Conservation (phyloP, 768 basidiomycete genomes). For the Suillus paluster region DNA sequence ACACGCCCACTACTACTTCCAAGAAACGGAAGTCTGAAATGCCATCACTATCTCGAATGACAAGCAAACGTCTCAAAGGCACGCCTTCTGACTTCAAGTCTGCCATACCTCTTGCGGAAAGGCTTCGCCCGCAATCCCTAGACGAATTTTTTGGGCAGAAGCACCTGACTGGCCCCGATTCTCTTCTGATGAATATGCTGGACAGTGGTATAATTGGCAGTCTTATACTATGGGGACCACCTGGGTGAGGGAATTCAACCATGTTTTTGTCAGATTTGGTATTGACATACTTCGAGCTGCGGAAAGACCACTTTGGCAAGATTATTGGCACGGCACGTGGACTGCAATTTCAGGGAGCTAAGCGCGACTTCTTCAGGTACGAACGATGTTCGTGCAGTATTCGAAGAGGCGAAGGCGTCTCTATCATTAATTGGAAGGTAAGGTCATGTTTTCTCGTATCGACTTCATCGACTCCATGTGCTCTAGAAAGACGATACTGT, state of each 20-base stretch:
- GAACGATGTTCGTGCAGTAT: constrained; percentile 71
- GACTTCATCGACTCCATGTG: constrained; percentile 9
- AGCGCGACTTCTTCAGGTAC: constrained; percentile 74
- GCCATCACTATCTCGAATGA: constrained; percentile 4
- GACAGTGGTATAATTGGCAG: constrained; percentile 58
- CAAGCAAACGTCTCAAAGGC: constrained; percentile 28
- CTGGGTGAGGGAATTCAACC: constrained; percentile 48
- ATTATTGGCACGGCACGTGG: constrained; percentile 61
- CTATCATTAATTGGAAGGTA: constrained; percentile 70
- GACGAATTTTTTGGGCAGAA: constrained; percentile 75
- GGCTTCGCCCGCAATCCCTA: constrained; percentile 64
- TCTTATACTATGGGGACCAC: constrained; percentile 77
- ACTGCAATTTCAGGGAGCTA: constrained; percentile 73
- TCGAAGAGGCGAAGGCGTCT: constrained; percentile 74
- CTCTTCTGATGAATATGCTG: constrained; percentile 57
- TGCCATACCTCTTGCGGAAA: constrained; percentile 70
- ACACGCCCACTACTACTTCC: constrained; percentile 25
- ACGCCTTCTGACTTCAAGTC: constrained; percentile 27
- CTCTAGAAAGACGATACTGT: constrained; percentile 69
- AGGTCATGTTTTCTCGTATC: constrained; percentile 9
- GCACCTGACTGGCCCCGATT: constrained; percentile 61
- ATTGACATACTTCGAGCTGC: constrained; percentile 42
- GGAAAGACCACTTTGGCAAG: constrained; percentile 81
- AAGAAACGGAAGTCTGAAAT: constrained; percentile 35
- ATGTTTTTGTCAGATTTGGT: background rate